Conservation (phyloP, 2,329 filamentous ascomycete genomes). For the Epichloe scottii region DNA sequence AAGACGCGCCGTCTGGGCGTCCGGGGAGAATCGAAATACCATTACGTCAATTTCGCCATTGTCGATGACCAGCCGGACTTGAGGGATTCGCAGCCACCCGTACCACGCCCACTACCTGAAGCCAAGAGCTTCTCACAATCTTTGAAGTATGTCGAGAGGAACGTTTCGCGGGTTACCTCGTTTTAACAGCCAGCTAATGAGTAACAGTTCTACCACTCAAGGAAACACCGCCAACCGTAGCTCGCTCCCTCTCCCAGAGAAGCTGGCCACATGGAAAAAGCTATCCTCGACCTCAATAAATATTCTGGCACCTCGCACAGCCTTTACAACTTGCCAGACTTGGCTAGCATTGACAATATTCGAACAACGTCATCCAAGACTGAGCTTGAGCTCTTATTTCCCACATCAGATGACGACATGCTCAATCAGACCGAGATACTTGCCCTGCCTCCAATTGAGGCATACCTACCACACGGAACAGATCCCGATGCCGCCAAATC, state of each 20-base stretch:
- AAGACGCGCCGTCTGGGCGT: slow-evolving; percentile 88
- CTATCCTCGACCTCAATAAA: slow-evolving; percentile 3
- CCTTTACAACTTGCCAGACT: slow-evolving; percentile 47
- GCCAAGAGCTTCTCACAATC: slow-evolving; percentile 32
- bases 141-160: slow-evolving; percentile 31
- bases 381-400: slow-evolving; percentile 46
- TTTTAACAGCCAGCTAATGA: slow-evolving; percentile 7
- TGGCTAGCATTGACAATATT: slow-evolving; percentile 45
- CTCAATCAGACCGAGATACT: slow-evolving; percentile 53
- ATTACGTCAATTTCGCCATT: slow-evolving; percentile 64
- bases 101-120: slow-evolving; percentile 38
- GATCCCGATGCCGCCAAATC: slow-evolving; percentile 81
- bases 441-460: slow-evolving; percentile 71
- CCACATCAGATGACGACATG: slow-evolving; percentile 39
- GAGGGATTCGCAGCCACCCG: slow-evolving; percentile 30
- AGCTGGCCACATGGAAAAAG: slow-evolving; percentile 11
- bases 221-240: slow-evolving; percentile 13
- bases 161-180: background rate
- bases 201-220: slow-evolving; percentile 21
- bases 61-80: slow-evolving; percentile 42
- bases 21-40: slow-evolving; percentile 94
- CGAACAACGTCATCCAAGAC: slow-evolving; percentile 46
- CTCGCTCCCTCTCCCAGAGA: slow-evolving; percentile 19
- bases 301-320: slow-evolving; percentile 25
- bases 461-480: slow-evolving; percentile 68